Conservation (phyloP, 768 basidiomycete species). For the Paxillus ammoniavirescens region DNA sequence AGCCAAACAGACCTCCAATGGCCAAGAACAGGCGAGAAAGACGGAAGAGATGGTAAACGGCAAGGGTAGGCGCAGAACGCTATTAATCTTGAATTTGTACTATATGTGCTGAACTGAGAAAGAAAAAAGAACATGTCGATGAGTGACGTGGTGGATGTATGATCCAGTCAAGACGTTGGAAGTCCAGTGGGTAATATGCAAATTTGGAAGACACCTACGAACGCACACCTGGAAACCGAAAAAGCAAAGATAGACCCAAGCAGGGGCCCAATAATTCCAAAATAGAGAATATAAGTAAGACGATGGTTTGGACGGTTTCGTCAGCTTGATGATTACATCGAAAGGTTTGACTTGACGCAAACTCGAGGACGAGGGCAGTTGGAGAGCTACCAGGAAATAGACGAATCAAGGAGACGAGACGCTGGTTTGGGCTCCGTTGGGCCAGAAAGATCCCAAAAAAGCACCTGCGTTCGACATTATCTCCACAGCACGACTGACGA, state of each 20-base stretch:
- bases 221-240: background rate
- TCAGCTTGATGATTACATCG: background rate
- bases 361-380: background rate
- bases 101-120: constrained; percentile 13
- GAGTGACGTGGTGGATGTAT: background rate
- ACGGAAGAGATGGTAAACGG: constrained; percentile 1
- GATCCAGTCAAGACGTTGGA: constrained; percentile 13
- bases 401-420: constrained; percentile 19
- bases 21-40: background rate
- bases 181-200: constrained; percentile 30
- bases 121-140: constrained; percentile 1
- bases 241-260: constrained; percentile 11
- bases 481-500: constrained; percentile 67
- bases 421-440: constrained; percentile 21
- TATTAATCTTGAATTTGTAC: constrained; percentile 27
- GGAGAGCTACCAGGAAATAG: background rate
- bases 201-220: background rate
- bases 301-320: background rate
- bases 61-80: constrained; percentile 13
- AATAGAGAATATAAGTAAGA: constrained; percentile 28
- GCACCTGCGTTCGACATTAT: constrained; percentile 81
- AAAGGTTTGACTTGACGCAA: background rate
- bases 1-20: background rate
- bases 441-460: constrained; percentile 66
- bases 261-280: constrained; percentile 29